Conservation (phyloP, 495 filamentous ascomycete species). For the Tuber calosporum region DNA sequence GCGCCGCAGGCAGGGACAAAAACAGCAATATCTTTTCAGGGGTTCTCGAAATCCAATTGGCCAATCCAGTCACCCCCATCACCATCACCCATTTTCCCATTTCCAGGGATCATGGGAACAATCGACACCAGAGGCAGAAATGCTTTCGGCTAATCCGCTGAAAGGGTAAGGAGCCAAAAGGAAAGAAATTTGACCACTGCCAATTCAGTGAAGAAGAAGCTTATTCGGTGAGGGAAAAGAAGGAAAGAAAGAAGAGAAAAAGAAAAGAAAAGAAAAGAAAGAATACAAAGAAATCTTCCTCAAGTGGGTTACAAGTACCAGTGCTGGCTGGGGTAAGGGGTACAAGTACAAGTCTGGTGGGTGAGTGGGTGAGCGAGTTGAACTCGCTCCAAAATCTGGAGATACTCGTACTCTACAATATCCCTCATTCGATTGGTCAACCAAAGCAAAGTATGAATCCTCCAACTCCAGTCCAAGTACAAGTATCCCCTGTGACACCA, state of each 20-base stretch:
- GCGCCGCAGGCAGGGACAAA: background rate
- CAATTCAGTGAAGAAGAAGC: no score
- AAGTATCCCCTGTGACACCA: background rate
- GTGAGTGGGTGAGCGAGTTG: background rate
- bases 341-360: background rate
- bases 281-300: background rate
- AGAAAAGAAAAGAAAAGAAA: background rate
- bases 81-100: background rate
- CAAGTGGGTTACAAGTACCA: background rate
- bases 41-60: constrained; percentile 18
- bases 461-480: background rate
- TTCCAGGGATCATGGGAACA: background rate
- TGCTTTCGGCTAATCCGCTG: constrained; percentile 27
- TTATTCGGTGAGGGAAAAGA: no score
- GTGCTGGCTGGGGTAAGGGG: background rate
- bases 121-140: background rate
- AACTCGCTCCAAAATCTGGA: background rate
- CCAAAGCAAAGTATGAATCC: background rate
- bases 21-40: constrained; percentile 11
- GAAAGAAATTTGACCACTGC: background rate
- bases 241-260: background rate
- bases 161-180: constrained; percentile 8
- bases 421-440: background rate
- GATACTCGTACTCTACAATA: no score
- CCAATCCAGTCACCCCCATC: constrained; percentile 5